Evolutionary conservation across 2,329 filamentous ascomycete genomes (phyloP).

Genomic region (Trichoderma asperellum): DNA sequence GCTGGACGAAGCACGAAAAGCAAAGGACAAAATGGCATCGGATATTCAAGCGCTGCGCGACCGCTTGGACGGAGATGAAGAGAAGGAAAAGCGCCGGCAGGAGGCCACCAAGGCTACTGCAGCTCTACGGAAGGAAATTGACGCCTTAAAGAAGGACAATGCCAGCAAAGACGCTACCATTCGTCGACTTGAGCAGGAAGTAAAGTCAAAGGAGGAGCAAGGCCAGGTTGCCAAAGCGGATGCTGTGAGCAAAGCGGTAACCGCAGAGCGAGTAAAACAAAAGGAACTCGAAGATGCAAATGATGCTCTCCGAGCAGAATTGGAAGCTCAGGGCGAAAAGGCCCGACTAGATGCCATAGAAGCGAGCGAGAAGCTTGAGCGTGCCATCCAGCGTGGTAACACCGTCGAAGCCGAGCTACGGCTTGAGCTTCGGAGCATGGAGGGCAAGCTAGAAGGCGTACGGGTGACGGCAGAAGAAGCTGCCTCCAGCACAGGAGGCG

Average conservation of each 20-base stretch:
- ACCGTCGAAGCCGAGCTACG: conserved; percentile 76
- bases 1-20: conserved; percentile 60
- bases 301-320: conserved; percentile 75
- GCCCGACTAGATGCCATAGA: conserved; percentile 70
- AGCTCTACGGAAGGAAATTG: conserved; percentile 47
- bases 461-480: conserved; percentile 86
- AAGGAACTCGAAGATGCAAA: conserved; percentile 61
- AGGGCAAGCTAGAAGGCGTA: conserved; percentile 88
- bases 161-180: conserved; percentile 66
- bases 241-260: conserved; percentile 67
- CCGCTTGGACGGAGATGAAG: conserved; percentile 54
- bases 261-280: conserved; percentile 63
- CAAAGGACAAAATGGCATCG: conserved; percentile 60
- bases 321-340: conserved; percentile 73
- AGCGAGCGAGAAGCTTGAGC: conserved; percentile 71
- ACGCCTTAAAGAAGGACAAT: conserved; percentile 53
- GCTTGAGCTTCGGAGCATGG: conserved; percentile 74
- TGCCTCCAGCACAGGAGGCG: conserved; percentile 78
- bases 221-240: conserved; percentile 68
- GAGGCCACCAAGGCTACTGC: conserved; percentile 59
- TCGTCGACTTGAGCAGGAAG: conserved; percentile 68
- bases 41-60: conserved; percentile 54
- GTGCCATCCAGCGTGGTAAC: conserved; percentile 70
- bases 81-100: conserved; percentile 59
- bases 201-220: conserved; percentile 68